Evolutionary conservation across 768 basidiomycete species (phyloP).

Genomic region (Coprinopsis sp.): DNA sequence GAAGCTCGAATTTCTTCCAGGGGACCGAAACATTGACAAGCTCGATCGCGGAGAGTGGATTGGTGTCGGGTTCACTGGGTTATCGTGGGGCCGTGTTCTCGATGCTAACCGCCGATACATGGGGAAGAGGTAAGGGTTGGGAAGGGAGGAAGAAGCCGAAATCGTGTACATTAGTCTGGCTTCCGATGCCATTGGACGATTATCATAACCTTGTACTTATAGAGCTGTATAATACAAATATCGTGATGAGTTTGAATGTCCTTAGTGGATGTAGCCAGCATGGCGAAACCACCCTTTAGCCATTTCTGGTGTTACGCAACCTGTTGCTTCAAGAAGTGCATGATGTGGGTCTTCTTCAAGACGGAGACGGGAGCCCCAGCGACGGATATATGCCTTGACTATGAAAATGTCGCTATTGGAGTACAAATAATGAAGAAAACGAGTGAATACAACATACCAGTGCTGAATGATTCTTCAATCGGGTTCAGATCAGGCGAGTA

Average conservation of each 20-base stretch:
- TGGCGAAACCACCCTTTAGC: slow-evolving; percentile 18
- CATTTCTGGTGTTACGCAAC: slow-evolving; percentile 18
- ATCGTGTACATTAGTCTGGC: too few species aligned
- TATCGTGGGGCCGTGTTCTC: too few species aligned
- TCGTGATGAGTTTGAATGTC: too few species aligned
- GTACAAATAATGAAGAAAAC: too few species aligned
- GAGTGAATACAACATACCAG: too few species aligned
- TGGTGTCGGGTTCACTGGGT: too few species aligned
- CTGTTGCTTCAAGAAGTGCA: slow-evolving; percentile 12
- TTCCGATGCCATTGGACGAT: too few species aligned
- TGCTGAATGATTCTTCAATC: slow-evolving; percentile 34
- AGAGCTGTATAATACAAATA: too few species aligned
- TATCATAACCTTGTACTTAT: not conserved
- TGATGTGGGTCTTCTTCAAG: slow-evolving; percentile 12
- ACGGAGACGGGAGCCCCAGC: slow-evolving; percentile 15
- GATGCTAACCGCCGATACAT: too few species aligned
- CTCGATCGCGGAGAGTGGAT: not conserved
- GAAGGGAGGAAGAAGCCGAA: too few species aligned
- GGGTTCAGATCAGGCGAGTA: slow-evolving; percentile 35
- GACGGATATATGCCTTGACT: slow-evolving; percentile 21
- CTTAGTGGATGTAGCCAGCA: slow-evolving; percentile 13
- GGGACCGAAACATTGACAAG: not conserved
- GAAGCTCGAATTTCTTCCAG: not conserved
- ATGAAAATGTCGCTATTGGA: too few species aligned
- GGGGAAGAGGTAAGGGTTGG: too few species aligned